Conservation (phyloP, 495 filamentous ascomycete genomes). For the Terfezia boudieri region DNA sequence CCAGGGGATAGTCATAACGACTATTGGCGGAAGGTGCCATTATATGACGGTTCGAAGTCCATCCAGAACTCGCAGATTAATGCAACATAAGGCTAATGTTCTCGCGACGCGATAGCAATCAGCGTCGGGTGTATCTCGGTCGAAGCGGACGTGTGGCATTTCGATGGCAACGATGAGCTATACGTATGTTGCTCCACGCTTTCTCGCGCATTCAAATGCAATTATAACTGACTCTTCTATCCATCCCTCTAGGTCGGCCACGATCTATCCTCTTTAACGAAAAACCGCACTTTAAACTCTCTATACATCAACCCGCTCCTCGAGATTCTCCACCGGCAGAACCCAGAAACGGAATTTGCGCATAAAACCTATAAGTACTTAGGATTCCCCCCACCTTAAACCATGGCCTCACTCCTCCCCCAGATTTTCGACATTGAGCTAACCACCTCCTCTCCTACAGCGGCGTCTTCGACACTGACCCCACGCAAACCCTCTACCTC, state of each 20-base stretch:
- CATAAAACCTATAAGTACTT: constrained; percentile 13
- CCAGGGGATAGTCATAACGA: constrained; percentile 59
- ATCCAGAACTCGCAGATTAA: not conserved
- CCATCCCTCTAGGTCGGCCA: constrained; percentile 30
- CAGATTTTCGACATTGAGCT: not conserved
- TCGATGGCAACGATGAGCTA: constrained; percentile 33
- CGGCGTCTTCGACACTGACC: constrained; percentile 39
- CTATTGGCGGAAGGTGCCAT: constrained; percentile 61
- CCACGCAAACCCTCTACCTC: constrained; percentile 40
- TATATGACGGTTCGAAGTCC: constrained; percentile 21
- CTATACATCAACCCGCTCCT: constrained; percentile 46
- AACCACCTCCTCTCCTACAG: constrained; percentile 7
- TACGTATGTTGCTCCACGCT: constrained; percentile 11
- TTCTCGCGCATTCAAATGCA: too few relatives aligned
- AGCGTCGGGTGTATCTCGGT: constrained; percentile 47
- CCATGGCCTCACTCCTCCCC: not conserved
- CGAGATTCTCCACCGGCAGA: constrained; percentile 31
- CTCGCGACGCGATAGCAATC: constrained; percentile 37
- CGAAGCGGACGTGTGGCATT: constrained; percentile 79
- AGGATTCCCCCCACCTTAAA: too few relatives aligned
- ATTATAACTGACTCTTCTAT: not conserved
- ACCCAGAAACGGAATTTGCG: constrained; percentile 26
- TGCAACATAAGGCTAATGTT: constrained; percentile 16
- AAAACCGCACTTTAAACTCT: constrained; percentile 33
- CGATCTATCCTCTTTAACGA: constrained; percentile 27